Evolutionary conservation across 495 filamentous ascomycete species (phyloP), one percentile per base, ranked within the genome.

Genomic region (Arthonia radiata): DNA sequence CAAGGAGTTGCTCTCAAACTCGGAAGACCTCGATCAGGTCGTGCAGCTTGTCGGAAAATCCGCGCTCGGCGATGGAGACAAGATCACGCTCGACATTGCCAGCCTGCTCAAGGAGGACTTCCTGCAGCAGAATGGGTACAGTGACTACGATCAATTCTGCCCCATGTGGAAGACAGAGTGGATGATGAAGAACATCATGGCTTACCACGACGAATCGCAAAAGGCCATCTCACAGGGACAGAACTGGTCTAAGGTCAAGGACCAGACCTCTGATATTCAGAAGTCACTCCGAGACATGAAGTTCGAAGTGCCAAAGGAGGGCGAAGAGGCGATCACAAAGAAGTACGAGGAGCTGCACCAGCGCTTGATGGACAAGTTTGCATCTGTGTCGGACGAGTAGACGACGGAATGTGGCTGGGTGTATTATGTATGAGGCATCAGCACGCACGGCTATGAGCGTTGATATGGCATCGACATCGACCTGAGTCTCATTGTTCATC

Each of bases 151-250:
- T 47, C 79, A 92, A 54, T 94, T 86, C 64, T 99, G 86, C 46
- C 86, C 86, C 18, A 59, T 99, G 43, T 99, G 83, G 83, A 99
- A 99, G 67, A 99, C 86, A 3, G 70, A 83, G 43, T 99, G 89
- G 65, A 93, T 99, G 86, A 99, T 99, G 86, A 91, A 86, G 61
- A 67, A 71, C 25, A 92, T 99, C 66, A 80, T 94, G 67, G 75
- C 69, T 27, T 99, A 80, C 61, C 78, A 91, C 39, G 89, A 99
- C 46, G 86, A 99, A 54, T 69, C 77, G 7, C 86, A 94, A 49
- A 94, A 92, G 59, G 83, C 81, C 1, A 54, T 99, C 40, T 63
- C 75, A 11, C 74, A 89, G 40, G 86, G 86, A 29, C 71, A 77
- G 42, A 72, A 52, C 48, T 99, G 86, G 86, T 50, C 52, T 41